Evolutionary conservation across 345 rosid genomes (phyloP).

Genomic region (Mallotus nudiflorus): DNA sequence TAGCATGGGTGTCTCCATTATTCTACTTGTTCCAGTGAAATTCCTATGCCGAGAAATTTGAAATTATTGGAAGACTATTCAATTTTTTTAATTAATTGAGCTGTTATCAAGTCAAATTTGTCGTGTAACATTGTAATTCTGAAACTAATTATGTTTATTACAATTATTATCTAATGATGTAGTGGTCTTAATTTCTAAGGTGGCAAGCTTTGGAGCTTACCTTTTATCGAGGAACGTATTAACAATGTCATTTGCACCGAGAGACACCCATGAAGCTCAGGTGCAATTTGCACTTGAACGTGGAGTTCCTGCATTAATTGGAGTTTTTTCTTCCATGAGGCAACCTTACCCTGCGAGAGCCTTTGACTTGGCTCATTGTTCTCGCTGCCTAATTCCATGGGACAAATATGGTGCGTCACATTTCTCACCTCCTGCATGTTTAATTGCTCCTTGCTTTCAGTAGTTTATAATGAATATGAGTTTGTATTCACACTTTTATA

Average conservation of each 20-base stretch:
- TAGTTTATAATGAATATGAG: neutral
- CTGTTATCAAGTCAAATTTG: too few species aligned
- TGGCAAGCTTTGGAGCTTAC: conserved; percentile 98
- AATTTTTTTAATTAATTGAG: too few species aligned
- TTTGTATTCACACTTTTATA: too few species aligned
- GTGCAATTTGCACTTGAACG: conserved; percentile 93
- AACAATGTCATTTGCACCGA: conserved; percentile 90
- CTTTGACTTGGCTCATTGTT: conserved; percentile 96
- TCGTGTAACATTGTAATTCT: too few species aligned
- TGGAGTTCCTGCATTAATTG: conserved; percentile 91
- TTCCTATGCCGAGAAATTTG: too few species aligned
- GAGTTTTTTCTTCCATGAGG: conserved; percentile 81
- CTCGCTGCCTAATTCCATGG: conserved; percentile 98
- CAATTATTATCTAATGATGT: too few species aligned
- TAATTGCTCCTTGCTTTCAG: neutral
- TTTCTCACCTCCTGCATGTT: neutral
- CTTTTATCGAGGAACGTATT: conserved; percentile 67
- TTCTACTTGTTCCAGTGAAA: too few species aligned
- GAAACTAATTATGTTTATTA: too few species aligned
- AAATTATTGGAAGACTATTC: too few species aligned
- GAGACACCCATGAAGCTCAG: conserved; percentile 93
- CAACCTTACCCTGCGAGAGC: conserved; percentile 89
- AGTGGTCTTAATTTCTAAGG: conserved; percentile 38
- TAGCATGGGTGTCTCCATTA: too few species aligned
- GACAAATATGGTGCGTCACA: conserved; percentile 50